Conservation (phyloP, 176 grass and related monocot species). For the Eragrostis nindensis region DNA sequence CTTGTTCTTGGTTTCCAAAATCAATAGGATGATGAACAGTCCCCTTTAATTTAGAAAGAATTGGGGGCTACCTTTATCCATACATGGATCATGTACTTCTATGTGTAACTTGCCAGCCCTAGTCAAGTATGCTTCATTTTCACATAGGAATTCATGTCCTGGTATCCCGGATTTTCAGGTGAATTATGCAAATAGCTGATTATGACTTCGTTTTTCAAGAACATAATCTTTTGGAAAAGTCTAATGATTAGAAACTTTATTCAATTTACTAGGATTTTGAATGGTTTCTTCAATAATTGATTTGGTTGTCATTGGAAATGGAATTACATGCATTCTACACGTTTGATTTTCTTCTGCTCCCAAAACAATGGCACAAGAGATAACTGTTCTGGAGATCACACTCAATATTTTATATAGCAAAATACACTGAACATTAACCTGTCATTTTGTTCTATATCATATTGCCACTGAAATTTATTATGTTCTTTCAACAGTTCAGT, state of each 20-base stretch:
- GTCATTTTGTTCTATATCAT: background rate
- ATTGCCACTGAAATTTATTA: slow-evolving; percentile 16
- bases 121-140: background rate
- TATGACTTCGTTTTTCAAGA: background rate
- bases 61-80: slow-evolving; percentile 65
- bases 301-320: background rate
- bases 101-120: background rate
- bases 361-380: too few relatives aligned
- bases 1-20: slow-evolving; percentile 59
- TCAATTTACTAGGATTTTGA: background rate
- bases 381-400: too few relatives aligned
- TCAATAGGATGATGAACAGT: slow-evolving; percentile 63
- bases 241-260: background rate
- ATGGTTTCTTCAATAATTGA: too few relatives aligned
- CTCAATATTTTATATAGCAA: too few relatives aligned
- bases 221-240: background rate
- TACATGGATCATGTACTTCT: slow-evolving; percentile 24
- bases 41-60: slow-evolving; percentile 64
- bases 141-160: background rate
- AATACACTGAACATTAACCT: slow-evolving; percentile 20
- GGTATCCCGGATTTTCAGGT: background rate
- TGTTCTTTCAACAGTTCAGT: slow-evolving; percentile 64
- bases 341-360: too few relatives aligned
- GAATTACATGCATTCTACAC: too few relatives aligned
- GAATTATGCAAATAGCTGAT: background rate